Percentiles rank a stretch among this genome's conserved stretches.
Conservation (phyloP, 1,139 yeast species). For the Debaryomyces coudertii region DNA sequence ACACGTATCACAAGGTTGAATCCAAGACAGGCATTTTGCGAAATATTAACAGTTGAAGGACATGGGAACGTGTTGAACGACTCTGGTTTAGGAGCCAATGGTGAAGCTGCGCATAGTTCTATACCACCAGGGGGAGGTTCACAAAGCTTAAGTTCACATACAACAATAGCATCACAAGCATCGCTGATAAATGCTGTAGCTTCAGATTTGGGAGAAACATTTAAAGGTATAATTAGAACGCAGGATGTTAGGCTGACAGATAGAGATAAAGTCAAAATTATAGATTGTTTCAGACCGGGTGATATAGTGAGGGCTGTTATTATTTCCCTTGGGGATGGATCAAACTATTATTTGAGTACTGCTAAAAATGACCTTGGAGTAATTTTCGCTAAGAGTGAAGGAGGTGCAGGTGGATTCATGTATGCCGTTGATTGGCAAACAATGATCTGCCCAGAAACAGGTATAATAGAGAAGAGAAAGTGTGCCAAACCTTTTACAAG, state of each 20-base stretch:
- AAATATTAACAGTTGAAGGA: constrained; percentile 78
- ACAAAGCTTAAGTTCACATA: constrained; percentile 41
- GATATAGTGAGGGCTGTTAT: constrained; percentile 85
- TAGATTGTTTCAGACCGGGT: constrained; percentile 85
- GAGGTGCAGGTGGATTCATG: constrained; percentile 79
- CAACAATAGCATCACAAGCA: constrained; percentile 51
- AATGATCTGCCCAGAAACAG: constrained; percentile 79
- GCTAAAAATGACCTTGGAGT: constrained; percentile 94
- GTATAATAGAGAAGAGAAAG: constrained; percentile 77
- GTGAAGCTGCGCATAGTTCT: constrained; percentile 45
- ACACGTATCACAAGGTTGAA: constrained; percentile 72
- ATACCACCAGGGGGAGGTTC: constrained; percentile 60
- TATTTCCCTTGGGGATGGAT: constrained; percentile 90
- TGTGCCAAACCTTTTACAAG: constrained; percentile 81
- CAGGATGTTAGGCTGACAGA: constrained; percentile 93
- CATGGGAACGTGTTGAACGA: constrained; percentile 61
- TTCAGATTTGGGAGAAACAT: constrained; percentile 83
- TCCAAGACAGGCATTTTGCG: constrained; percentile 75
- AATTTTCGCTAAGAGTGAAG: constrained; percentile 74
- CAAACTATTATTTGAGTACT: constrained; percentile 84
- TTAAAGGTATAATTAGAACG: constrained; percentile 82
- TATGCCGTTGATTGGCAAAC: constrained; percentile 96
- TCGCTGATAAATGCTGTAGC: constrained; percentile 43
- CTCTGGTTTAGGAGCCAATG: constrained; percentile 68
- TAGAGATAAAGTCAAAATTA: constrained; percentile 80